These are phyloP conservation scores for Lachnellula willkommii DNA, from an alignment of 2,329 filamentous ascomycete species.

Conservation along the genomic window DNA sequence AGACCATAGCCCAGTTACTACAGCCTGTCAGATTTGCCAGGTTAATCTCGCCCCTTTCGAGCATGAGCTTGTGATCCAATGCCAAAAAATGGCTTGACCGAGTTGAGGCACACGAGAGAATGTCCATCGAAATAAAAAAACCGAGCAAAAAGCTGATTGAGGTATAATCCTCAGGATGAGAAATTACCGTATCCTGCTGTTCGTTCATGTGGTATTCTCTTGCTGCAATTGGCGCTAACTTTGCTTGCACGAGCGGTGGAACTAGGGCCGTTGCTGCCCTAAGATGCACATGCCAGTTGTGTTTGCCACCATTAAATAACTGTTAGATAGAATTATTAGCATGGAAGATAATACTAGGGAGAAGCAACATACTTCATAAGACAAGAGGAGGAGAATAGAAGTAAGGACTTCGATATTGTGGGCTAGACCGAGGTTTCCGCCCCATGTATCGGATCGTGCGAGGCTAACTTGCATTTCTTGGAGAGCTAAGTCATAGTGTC, in stretches of 20 bases:
- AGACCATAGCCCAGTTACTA: background rate
- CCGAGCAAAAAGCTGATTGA: background rate
- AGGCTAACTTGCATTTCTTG: background rate
- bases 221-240: too few species aligned
- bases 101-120: slow-evolving; percentile 2
- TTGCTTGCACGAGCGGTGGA: background rate
- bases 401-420: slow-evolving; percentile 1
- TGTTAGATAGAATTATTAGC: background rate
- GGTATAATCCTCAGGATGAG: background rate
- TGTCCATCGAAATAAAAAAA: background rate
- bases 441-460: background rate
- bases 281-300: background rate
- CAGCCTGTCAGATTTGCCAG: slow-evolving; percentile 1
- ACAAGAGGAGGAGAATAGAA: slow-evolving; percentile 7
- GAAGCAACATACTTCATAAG: background rate
- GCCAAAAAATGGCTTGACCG: background rate
- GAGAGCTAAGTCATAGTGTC: background rate
- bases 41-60: background rate
- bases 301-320: background rate
- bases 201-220: too few species aligned
- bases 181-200: background rate
- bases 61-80: background rate
- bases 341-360: background rate
- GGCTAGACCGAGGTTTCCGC: background rate
- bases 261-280: background rate